Evolutionary conservation across 805 yeast species (phyloP), one percentile per base, ranked within the genome.

Genomic region (Hanseniaspora meyeri): DNA sequence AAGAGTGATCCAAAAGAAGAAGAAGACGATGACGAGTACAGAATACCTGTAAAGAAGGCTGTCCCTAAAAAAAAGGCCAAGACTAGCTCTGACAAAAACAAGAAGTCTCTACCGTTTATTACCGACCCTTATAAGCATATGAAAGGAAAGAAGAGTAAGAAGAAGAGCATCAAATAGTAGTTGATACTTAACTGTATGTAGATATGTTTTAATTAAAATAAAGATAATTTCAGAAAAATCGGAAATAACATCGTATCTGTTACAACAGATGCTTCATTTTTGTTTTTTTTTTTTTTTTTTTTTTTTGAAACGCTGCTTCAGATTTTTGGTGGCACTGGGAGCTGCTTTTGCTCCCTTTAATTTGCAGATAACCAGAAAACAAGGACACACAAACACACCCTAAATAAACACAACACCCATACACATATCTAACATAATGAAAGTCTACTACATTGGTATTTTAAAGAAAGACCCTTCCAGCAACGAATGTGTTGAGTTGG

Each of bases 361-460:
- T 5, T 34, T 34, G n/a, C n/a, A n/a, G n/a, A n/a, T n/a, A n/a
- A n/a, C n/a, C 12, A 34, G 16, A 34, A 34, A 10, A 34, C 37
- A 34, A 34, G 37, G n/a, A n/a, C n/a, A n/a, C n/a, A n/a, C n/a
- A 10, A 10, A 12, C 16, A 34, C 12, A 4, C 37, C 37, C 37
- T 16, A 34, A 32, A 32, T 8, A 12, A 34, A 24, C 24, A 19
- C 38, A 48, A 24, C 29, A 36, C 2, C 24, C 6, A 49, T 43
- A 37, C 34, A 49, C 49, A 53, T n/a, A 32, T 51, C 49, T 32
- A 36, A 43, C 43, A 49, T 63, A 31, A 93, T 93, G 98, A 89
- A 88, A 77, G 78, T 93, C 59, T 89, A 82, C 71, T 91, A 90
- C 70, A 82, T 93, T 61, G 97, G 96, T 48, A 79, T 93, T 51